Base-by-base conservation (phyloP, 176 grass and related monocot species). In the Cymbopogon citratus region DNA sequence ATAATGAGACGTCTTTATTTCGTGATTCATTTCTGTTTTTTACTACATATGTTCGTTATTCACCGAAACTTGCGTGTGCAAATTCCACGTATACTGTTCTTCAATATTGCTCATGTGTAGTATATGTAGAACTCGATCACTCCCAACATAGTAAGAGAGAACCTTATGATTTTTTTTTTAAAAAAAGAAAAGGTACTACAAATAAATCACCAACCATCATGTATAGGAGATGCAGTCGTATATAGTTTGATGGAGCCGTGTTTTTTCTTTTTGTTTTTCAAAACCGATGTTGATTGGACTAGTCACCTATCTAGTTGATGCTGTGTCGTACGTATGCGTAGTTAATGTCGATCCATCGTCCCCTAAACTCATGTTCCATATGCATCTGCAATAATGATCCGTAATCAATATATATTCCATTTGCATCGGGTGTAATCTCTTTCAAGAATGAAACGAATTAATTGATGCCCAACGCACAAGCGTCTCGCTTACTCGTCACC, bases 351-450 rank as follows among this genome's bases (percentile, higher is more conserved):
- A 33, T 56, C 19, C 29, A 8, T 69, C n/a, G n/a, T n/a, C 5
- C 15, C 13, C 14, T 74, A 70, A 71, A 33, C 45, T 76, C 81
- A 71, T 81, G 49, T 54, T 49, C 19, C 27, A 54, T 69, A 52
- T 69, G 45, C 52, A 52, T 69, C 78, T 54, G 78, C 78, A 80
- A 80, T 80, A 29, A 71, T 59, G 72, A 23, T n/a, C 34, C 45
- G 35, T 44, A 80, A 52, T 75, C 10, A 52, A 72, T 78, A 73
- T 66, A 72, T 78, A 73, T 78, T 72, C 66, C 78, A 66, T 80
- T 41, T 51, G 63, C 44, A 11, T n/a, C 71, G 14, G 28, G 46
- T 59, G 76, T 80, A 71, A 80, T 81, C 60, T 36, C 74, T 46
- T 66, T 9, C 79, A 82, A 74, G 63, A 71, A 81, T 69, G 74